Base-by-base conservation (phyloP, 495 filamentous ascomycete species). In the Wilcoxina mikolae region DNA sequence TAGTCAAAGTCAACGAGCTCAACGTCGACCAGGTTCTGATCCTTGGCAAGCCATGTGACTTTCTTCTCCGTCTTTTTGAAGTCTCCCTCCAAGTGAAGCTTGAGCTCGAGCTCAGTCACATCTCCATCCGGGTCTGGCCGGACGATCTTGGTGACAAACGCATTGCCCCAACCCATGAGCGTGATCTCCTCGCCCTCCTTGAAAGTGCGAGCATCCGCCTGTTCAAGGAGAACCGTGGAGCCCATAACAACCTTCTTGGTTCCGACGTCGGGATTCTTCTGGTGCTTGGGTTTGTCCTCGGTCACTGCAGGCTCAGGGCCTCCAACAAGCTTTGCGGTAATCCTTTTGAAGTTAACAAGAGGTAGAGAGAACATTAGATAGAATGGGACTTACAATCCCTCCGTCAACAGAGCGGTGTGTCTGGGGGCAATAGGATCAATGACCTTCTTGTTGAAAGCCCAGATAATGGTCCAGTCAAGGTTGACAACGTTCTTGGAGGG, bases 61-160 rank as follows among this genome's bases (percentile, higher is more conserved):
- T 94, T 95, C 77, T 94, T 94, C 65, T 87, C 79, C n/a, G 88
- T 94, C 68, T 80, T 78, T 74, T 89, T 91, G 68, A 95, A 80
- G 65, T 95, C 89, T 52, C 89, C 89, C 64, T 83, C 74, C 26
- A 93, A 78, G 65, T 94, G 81, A 2, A 95, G 76, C 63, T 91
- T 85, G 42, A 86, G 74, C 39, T 82, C 83, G 2, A 94, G 68
- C 29, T 67, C 71, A 0, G 79, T 83, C 51, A 94, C 78, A 20
- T 75, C 70, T 28, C 73, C 74, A 44, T 67, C 65, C 12, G 68
- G 60, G 20, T 72, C 65, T 18, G 81, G 76, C 48, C 80, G 74
- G 33, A 73, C 71, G 62, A 86, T 85, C 61, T 80, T 81, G 41
- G 81, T 81, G 11, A 94, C 82, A 55, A 91, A 78, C 26, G 86